These are phyloP conservation scores for Sporothrix curviconia DNA, from an alignment of 2,329 filamentous ascomycete genomes.

Conservation along the genomic window DNA sequence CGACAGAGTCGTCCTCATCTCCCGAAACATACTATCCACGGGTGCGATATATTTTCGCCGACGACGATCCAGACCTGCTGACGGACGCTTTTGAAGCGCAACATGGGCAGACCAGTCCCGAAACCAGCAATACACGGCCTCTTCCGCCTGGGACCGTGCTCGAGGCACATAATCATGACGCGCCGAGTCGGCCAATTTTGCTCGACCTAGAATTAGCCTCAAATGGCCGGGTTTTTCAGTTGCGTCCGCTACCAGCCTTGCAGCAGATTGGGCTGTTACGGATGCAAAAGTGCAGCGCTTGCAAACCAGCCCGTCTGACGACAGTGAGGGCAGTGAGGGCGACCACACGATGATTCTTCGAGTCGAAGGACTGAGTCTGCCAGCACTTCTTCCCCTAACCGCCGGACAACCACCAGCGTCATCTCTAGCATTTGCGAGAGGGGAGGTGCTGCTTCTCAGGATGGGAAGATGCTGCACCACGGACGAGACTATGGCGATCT, in stretches of 20 bases:
- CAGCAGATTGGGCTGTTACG: conserved; percentile 62
- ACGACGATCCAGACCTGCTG: conserved; percentile 77
- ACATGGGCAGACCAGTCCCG: conserved; percentile 21
- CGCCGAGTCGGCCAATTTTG: conserved; percentile 47
- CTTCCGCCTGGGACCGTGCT: too few relatives aligned
- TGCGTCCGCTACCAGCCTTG: conserved; percentile 64
- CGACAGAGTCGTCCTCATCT: conserved; percentile 39
- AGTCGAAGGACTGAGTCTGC: conserved; percentile 44
- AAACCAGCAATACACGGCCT: too few relatives aligned
- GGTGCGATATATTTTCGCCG: conserved; percentile 86
- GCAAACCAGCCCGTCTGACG: conserved; percentile 28
- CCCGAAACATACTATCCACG: conserved; percentile 69
- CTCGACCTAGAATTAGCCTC: conserved; percentile 45
- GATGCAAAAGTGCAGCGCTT: conserved; percentile 40
- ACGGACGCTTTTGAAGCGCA: conserved; percentile 55
- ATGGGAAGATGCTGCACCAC: too few relatives aligned
- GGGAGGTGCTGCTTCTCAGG: too few relatives aligned
- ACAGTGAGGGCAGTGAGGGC: conserved; percentile 22
- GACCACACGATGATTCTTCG: conserved; percentile 50
- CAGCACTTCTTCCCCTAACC: too few relatives aligned
- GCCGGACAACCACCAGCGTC: too few relatives aligned
- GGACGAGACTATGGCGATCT: conserved; percentile 41
- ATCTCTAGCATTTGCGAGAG: too few relatives aligned
- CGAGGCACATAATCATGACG: conserved; percentile 1
- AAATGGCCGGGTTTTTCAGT: conserved; percentile 45